phyloP scores from a whole-genome alignment of 2,329 filamentous ascomycete genomes.

The Diaporthe vexans region DNA sequence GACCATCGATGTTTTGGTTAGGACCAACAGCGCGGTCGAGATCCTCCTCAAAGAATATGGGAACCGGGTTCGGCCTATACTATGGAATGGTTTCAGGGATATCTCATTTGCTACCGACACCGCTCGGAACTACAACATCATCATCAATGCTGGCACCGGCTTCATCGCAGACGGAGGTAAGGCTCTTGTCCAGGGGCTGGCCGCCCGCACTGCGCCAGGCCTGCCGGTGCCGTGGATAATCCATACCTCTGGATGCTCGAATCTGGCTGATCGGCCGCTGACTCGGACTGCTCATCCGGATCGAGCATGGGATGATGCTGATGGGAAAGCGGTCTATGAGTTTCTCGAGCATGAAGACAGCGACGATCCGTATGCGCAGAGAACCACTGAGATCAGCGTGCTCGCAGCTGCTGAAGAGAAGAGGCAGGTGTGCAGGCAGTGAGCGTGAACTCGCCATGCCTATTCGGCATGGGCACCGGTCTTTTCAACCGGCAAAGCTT shows the following conservation, averaged over 20 bases:
- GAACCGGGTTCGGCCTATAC: not conserved
- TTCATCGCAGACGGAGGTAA: not conserved
- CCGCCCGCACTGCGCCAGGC: not conserved
- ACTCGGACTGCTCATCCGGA: not conserved
- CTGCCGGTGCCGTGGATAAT: not conserved
- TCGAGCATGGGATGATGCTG: not conserved
- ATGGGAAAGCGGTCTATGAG: not conserved
- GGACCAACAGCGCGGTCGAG: not conserved
- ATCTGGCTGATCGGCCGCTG: not conserved
- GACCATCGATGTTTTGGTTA: not conserved
- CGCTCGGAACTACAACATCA: not conserved
- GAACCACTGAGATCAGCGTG: not conserved
- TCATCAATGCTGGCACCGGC: conserved; percentile 1
- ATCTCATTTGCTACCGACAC: not conserved
- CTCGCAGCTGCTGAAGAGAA: not conserved
- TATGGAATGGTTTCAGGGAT: not conserved
- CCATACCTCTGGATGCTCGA: conserved; percentile 2
- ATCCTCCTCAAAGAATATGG: not conserved
- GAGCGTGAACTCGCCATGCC: not conserved
- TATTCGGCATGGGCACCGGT: not conserved
- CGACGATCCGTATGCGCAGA: not conserved
- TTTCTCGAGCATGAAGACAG: not conserved
- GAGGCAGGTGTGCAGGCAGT: not conserved
- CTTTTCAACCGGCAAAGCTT: not conserved
- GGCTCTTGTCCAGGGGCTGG: not conserved